Base-by-base conservation (phyloP, 179 eudicot species). In the Corrigiola litoralis region DNA sequence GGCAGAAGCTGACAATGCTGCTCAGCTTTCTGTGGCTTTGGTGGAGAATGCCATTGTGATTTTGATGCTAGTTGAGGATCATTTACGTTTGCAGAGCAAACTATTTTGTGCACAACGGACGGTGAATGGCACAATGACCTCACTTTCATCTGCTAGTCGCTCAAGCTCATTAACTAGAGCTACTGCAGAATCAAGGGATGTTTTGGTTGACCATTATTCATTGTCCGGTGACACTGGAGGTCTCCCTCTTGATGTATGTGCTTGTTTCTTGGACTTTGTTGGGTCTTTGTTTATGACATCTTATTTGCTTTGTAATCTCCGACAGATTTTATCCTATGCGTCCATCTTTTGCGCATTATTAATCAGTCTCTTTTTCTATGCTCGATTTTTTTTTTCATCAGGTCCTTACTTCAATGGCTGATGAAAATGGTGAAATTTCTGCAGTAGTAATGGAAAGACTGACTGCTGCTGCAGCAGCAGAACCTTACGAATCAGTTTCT, bases 61-160 rank as follows among this genome's bases (percentile, higher is more conserved):
- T 61, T 75, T 94, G 78, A 94, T 94, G 99, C 90, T 94, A 72
- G 99, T 94, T 73, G 99, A 94, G 76, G 99, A 94, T 75, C 99
- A 94, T 80, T 80, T 94, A 64, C 91, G 97, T 25, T 65, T 94
- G 41, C 97, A 94, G 80, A 91, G 90, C 81, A 90, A 94, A 81
- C 71, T 82, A 48, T 68, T 72, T 62, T 70, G 81, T 68, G 63
- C 87, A 67, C 74, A 81, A 31, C 71, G 67, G 58, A 56, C 75
- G 66, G 84, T 67, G 16, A 76, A 72, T 68, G 76, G 75, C 59
- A 72, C 81, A 74, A 67, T 65, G 68, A 71, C 89, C 37, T 84
- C 89, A 24, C 75, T 71, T 62, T 79, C 95, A 55, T 54, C 51
- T 54, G 74, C 75, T 63, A 67, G 65, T 69, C 80, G 51, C 51